Evolutionary conservation across 192 early-diverging fungal species (phyloP), one percentile per base, ranked within the genome.

Genomic region (Coemansia pectinata): DNA sequence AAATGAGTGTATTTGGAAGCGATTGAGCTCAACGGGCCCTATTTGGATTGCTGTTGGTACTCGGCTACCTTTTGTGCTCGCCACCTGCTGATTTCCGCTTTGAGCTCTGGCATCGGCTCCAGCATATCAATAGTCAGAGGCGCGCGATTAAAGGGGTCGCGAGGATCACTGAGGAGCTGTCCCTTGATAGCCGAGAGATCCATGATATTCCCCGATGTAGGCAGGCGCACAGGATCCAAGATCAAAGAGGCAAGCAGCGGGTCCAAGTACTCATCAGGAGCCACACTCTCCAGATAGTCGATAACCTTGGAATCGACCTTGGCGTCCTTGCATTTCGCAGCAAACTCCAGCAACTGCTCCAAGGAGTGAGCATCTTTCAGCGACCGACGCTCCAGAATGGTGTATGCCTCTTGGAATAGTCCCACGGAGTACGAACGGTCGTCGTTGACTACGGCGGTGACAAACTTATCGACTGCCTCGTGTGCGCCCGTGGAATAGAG

Each of bases 101-200:
- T 75, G 36, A 85, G 75, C 33, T 87, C 81, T 62, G 85, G 87
- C 92, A 94, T 87, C 23, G 95, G 92, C 71, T 91, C 85, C 19
- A 96, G 90, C 86, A 93, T 90, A 12, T 95, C 91, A 63, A 96
- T 94, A 1, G 86, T 87, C 55, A 99, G 81, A 17, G 93, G 94
- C 40, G 88, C 88, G 40, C 96, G 90, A 77, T 97, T 99, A 78
- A 97, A 97, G 31, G 97, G 97, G 84, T 99, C 97, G 15, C 88
- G 87, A 5, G 88, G 79, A 64, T 96, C 93, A 61, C 93, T 93
- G 38, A 99, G 81, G 65, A 98, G 74, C 76, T 96, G 93, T 11
- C 91, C 86, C 70, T 90, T 90, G 67, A 99, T 96, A 1, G 92
- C 96, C 19, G 93, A 89, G 36, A 92, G 79, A 70, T 99, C 97